Evolutionary conservation across 345 rosid species (phyloP), one percentile per base, ranked within the genome.

Genomic region (Limnanthes douglasii): DNA sequence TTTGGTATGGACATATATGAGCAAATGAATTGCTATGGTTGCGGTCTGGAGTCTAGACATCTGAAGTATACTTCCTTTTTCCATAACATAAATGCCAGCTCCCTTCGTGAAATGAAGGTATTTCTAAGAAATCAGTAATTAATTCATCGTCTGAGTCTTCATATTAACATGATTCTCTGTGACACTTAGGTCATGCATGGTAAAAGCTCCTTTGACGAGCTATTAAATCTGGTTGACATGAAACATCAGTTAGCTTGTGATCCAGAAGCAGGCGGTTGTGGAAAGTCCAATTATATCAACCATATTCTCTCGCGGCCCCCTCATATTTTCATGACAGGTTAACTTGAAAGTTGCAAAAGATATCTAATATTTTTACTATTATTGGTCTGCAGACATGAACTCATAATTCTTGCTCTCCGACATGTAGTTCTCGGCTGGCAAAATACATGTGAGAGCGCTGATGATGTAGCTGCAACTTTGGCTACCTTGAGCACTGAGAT

Each of bases 371-470:
- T 36, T 50, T 21, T 24, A 27, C 12, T 46, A 14, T 30, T 9
- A 46, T 21, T 37, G 13, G 16, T 51, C 11, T 41, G 17, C 43
- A 13, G n/a, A 42, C 8, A 8, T 11, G 19, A 39, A 26, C 21
- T 8, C 24, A 1, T 21, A 6, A 16, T 22, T n/a, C 4, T 32
- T 24, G 18, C 20, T 28, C 51, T 46, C 53, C 35, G 33, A 43
- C 18, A 64, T 61, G 69, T 73, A 90, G 96, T 90, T 61, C 47
- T 90, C 40, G 98, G 98, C 48, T 90, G 98, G 98, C 88, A 80
- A 67, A 84, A 70, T 47, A 77, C 98, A 25, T 71, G 94, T 18
- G 98, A 90, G 62, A 69, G 53, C 51, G 78, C 65, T 27, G 71
- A 70, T 37, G 88, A 90, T 62, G 84, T 90, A 59, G 65, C 64